phyloP scores from a whole-genome alignment of 257 asterid species.

The Vinca minor region DNA sequence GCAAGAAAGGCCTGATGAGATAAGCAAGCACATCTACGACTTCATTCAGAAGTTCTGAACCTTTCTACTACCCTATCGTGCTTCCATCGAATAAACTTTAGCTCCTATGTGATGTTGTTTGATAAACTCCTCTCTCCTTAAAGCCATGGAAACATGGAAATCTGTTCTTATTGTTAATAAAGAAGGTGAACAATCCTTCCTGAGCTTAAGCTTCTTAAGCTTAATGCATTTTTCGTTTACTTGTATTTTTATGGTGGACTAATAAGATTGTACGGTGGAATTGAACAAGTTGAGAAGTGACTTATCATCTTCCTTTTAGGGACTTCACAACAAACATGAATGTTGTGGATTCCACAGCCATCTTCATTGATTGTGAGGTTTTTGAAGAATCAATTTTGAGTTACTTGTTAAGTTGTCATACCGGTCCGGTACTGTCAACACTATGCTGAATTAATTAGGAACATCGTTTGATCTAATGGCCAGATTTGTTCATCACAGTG shows the following conservation, averaged over 20 bases:
- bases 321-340: background rate
- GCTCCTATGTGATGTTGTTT: background rate
- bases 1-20: constrained; percentile 60
- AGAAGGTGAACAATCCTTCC: background rate
- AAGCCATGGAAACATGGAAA: background rate
- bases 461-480: too few relatives aligned
- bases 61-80: background rate
- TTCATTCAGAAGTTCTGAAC: constrained; percentile 48
- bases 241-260: too few relatives aligned
- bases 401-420: too few relatives aligned
- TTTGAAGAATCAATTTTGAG: background rate
- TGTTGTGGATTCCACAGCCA: background rate
- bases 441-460: too few relatives aligned
- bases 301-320: background rate
- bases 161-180: background rate
- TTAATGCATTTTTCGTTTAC: background rate
- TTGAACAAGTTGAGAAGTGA: background rate
- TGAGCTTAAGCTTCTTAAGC: background rate
- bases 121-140: background rate
- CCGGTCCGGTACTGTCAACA: too few relatives aligned
- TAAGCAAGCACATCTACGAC: constrained; percentile 44
- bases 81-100: background rate
- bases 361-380: background rate
- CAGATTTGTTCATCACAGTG: too few relatives aligned
- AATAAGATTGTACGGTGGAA: background rate